Evolutionary conservation across 257 asterid species (phyloP), one percentile per base, ranked within the genome.

Genomic region (Gentiana macrophylla): DNA sequence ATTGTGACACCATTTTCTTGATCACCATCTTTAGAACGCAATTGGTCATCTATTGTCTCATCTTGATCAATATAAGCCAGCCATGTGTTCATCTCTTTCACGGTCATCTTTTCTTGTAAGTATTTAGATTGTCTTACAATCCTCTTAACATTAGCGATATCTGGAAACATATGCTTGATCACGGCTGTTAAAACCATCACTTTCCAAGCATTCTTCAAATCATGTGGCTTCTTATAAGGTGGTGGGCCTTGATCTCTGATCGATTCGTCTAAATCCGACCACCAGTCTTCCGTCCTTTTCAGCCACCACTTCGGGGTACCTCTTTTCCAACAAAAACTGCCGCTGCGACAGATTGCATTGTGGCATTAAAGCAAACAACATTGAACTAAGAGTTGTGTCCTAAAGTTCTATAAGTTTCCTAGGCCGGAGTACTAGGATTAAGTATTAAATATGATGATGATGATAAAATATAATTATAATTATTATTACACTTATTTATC

Each of bases 81-180:
- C 96, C 96, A 87, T 50, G 82, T 84, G 33, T 82, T 73, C 72
- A 89, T 87, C 66, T 87, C 97, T 70, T 88, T 85, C 6, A 95
- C 94, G 32, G 97, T 88, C 94, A 88, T 87, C 73, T 84, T 87
- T 76, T 87, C 96, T 72, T 87, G 96, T 47, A 87, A 82, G 66
- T 93, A 84, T 77, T 87, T 87, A 0, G 96, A 87, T 66, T 73
- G 77, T 69, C 84, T 66, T 44, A 87, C 73, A 8, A 77, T 70
- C 64, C 70, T 75, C 83, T 80, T 79, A 35, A 84, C 79, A 72
- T 79, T 88, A 4, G 93, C 88, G 64, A 88, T 70, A 70, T 88
- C 71, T 43, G 96, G 96, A 3, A 90, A 87, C 93, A 88, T 84
- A 50, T 87, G 96, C 78, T 80, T 87, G 61, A 87, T 87, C 43